phyloP scores from a whole-genome alignment of 768 basidiomycete species.

The Fomitopsis pulvina region DNA sequence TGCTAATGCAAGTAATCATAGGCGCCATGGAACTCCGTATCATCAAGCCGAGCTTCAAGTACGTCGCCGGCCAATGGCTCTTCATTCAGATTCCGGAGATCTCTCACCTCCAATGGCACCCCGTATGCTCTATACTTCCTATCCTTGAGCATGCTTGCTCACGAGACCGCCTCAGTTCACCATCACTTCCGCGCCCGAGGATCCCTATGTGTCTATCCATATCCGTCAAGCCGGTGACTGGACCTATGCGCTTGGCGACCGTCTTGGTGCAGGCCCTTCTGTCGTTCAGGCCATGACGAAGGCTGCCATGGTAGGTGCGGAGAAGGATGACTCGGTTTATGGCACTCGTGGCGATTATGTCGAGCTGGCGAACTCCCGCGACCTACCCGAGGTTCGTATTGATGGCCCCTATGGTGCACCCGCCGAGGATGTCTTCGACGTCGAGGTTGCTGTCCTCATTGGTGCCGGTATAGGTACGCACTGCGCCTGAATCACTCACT shows the following conservation, averaged over 20 bases:
- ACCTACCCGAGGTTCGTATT: slow-evolving; percentile 67
- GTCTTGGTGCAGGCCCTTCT: slow-evolving; percentile 74
- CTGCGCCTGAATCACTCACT: too few relatives aligned
- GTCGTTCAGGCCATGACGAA: slow-evolving; percentile 75
- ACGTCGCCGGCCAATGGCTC: slow-evolving; percentile 88
- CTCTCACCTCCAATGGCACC: slow-evolving; percentile 87
- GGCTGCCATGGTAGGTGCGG: slow-evolving; percentile 69
- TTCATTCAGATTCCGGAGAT: slow-evolving; percentile 87
- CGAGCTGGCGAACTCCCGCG: slow-evolving; percentile 57
- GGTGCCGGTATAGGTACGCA: slow-evolving; percentile 86
- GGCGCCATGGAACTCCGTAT: slow-evolving; percentile 94
- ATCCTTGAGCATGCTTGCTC: not conserved
- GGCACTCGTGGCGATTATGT: slow-evolving; percentile 72
- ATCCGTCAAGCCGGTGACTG: slow-evolving; percentile 93
- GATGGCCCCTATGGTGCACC: slow-evolving; percentile 94
- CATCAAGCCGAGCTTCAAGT: slow-evolving; percentile 86
- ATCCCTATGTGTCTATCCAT: slow-evolving; percentile 87
- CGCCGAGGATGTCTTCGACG: slow-evolving; percentile 83
- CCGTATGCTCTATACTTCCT: slow-evolving; percentile 47
- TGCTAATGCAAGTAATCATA: slow-evolving; percentile 19
- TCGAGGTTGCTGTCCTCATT: slow-evolving; percentile 84
- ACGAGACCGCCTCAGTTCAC: slow-evolving; percentile 56
- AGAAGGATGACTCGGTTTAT: slow-evolving; percentile 45
- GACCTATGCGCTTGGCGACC: slow-evolving; percentile 77
- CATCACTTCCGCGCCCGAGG: slow-evolving; percentile 92